Conservation (phyloP, 352 stramenopile genomes). For the Elongisporangium undulatum region DNA sequence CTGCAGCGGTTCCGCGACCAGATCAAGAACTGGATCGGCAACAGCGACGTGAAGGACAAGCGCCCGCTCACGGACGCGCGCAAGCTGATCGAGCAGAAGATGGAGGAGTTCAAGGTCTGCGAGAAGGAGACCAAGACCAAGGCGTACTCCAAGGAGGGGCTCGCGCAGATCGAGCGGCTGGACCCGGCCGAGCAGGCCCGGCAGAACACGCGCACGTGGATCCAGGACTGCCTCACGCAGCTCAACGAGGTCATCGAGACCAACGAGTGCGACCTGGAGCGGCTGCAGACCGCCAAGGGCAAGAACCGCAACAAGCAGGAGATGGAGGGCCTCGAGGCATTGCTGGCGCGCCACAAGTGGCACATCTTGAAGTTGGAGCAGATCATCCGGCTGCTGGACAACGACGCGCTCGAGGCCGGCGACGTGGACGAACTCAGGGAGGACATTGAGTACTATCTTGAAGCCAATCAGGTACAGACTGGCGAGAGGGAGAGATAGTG, state of each 20-base stretch:
- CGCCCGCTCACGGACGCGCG: constrained; percentile 75
- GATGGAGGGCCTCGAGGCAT: constrained; percentile 90
- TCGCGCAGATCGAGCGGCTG: constrained; percentile 92
- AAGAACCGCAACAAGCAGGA: constrained; percentile 94
- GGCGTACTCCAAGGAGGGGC: constrained; percentile 97
- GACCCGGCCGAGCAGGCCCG: constrained; percentile 85
- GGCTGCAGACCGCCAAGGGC: constrained; percentile 82
- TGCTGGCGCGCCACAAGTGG: constrained; percentile 93
- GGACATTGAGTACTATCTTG: constrained; percentile 98
- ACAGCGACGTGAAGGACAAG: constrained; percentile 98
- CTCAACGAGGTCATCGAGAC: constrained; percentile 90
- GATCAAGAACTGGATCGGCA: constrained; percentile 99
- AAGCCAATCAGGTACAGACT: constrained; percentile 69
- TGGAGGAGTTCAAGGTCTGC: constrained; percentile 99
- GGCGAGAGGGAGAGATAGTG: background rate
- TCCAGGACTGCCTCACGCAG: constrained; percentile 74
- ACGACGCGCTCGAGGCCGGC: constrained; percentile 91
- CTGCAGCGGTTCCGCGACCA: constrained; percentile 97
- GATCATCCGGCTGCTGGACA: constrained; percentile 97
- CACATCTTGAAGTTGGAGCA: constrained; percentile 98
- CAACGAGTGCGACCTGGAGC: constrained; percentile 79
- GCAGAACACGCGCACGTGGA: constrained; percentile 80
- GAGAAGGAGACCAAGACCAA: constrained; percentile 99
- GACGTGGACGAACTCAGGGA: constrained; percentile 96
- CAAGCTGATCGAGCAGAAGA: constrained; percentile 97